Evolutionary conservation across 495 filamentous ascomycete species (phyloP), one percentile per base, ranked within the genome.

Genomic region (Aspergillus nidulans): DNA sequence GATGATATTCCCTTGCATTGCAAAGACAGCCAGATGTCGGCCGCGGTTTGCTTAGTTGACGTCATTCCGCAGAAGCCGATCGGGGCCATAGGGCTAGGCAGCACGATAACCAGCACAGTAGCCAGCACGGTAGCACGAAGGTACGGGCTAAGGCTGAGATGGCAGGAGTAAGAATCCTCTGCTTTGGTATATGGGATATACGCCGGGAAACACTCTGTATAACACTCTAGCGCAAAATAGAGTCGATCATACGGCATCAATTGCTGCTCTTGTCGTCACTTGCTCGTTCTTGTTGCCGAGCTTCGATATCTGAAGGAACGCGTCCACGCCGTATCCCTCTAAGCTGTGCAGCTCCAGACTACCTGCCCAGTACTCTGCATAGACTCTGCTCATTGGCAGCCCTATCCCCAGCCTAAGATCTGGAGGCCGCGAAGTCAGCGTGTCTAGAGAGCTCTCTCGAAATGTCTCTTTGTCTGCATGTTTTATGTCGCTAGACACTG

Each of bases 261-360:
- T 91, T 48, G 80, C 85, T 19, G 91, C 91, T 63, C 92, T 74
- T 26, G 89, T 95, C 10, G 85, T 94, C 47, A 99, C 73, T 67
- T 95, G 92, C 76, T 99, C 94, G 65, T 96, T 96, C 77, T 97
- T 97, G 71, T 99, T 99, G 19, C 94, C 94, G 51, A 99, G 78
- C 70, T 96, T 96, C 6, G 90, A 92, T 34, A 99, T 96, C 70
- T 97, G 92, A 56, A 99, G 69, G 66, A 97, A 99, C 1, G 89
- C 92, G 73, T 99, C 94, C n/a, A 95, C 91, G 1, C 94, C 94
- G 61, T 97, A 99, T 0, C 94, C 94, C 62, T 97, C 94, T 32
- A 99, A 71, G 67, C 86, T 96, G 68, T 97, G 94, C 56, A 97
- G 64, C 66, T 96, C 90, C 21, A 99, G 70, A 65, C 82, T 92